phyloP scores from a whole-genome alignment of 805 yeast genomes.

The Dipodascus geniculatus region DNA sequence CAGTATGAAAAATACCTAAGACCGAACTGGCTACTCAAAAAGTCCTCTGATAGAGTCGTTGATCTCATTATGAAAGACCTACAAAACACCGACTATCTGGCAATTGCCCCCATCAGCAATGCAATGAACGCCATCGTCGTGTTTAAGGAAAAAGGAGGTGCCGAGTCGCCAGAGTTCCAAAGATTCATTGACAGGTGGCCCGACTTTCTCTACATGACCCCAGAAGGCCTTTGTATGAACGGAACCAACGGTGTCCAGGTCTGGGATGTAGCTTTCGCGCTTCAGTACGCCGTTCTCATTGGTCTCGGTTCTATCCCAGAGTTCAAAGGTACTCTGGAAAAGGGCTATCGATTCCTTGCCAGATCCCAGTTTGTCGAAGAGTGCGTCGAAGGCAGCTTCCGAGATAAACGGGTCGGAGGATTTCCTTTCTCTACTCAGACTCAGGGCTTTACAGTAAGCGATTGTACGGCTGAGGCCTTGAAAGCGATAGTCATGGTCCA shows the following conservation, averaged over 20 bases:
- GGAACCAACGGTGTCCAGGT: slow-evolving; percentile 97
- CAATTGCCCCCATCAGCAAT: slow-evolving; percentile 90
- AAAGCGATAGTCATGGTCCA: slow-evolving; percentile 91
- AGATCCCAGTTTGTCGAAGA: slow-evolving; percentile 79
- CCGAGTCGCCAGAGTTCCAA: slow-evolving; percentile 46
- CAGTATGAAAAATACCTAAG: slow-evolving; percentile 61
- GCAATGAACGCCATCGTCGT: slow-evolving; percentile 73
- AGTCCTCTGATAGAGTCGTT: slow-evolving; percentile 41
- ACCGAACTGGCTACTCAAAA: slow-evolving; percentile 57
- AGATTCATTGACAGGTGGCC: slow-evolving; percentile 47
- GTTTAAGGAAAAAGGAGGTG: slow-evolving; percentile 67
- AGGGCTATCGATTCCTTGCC: slow-evolving; percentile 59
- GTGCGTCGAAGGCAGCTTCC: slow-evolving; percentile 61
- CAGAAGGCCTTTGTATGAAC: slow-evolving; percentile 84
- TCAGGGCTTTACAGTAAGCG: slow-evolving; percentile 94
- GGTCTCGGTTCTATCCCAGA: slow-evolving; percentile 64
- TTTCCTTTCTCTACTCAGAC: slow-evolving; percentile 95
- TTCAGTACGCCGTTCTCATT: slow-evolving; percentile 71
- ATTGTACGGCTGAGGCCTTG: slow-evolving; percentile 91
- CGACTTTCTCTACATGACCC: slow-evolving; percentile 74
- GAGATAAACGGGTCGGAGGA: slow-evolving; percentile 79
- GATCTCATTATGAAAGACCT: slow-evolving; percentile 63
- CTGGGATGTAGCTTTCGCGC: slow-evolving; percentile 90
- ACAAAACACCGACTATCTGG: slow-evolving; percentile 63
- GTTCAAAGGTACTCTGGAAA: slow-evolving; percentile 50